Evolutionary conservation across 495 filamentous ascomycete genomes (phyloP).

Genomic region (Aspergillus bertholletiae): DNA sequence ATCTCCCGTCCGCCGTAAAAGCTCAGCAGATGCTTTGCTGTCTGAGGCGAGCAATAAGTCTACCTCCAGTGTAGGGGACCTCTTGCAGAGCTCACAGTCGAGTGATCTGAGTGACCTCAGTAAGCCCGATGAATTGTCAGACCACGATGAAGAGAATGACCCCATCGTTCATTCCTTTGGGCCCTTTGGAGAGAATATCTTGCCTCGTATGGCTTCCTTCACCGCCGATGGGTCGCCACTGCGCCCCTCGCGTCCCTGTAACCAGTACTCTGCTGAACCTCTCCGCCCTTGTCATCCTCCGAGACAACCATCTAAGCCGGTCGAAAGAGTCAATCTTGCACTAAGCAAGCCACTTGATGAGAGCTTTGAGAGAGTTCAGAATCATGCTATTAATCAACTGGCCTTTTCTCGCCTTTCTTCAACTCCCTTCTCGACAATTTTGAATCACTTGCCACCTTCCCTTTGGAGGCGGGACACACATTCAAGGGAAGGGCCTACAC

Average conservation of each 20-base stretch:
- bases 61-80: conserved; percentile 22
- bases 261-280: conserved; percentile 28
- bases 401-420: conserved; percentile 96
- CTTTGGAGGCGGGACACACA: conserved; percentile 44
- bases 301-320: conserved; percentile 24
- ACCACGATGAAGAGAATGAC: conserved; percentile 89
- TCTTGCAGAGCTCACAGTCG: conserved; percentile 41
- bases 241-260: conserved; percentile 32
- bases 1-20: conserved; percentile 35
- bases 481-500: conserved; percentile 47
- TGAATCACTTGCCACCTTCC: conserved; percentile 76
- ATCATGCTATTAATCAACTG: conserved; percentile 91
- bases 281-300: conserved; percentile 37
- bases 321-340: conserved; percentile 23
- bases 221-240: conserved; percentile 54
- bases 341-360: conserved; percentile 33
- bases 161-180: conserved; percentile 88
- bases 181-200: conserved; percentile 78
- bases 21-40: conserved; percentile 19
- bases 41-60: conserved; percentile 21
- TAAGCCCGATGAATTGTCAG: conserved; percentile 61
- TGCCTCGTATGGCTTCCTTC: conserved; percentile 74
- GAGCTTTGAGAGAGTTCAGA: conserved; percentile 42
- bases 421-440: conserved; percentile 81
- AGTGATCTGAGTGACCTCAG: conserved; percentile 60